phyloP scores from a whole-genome alignment of 164 flowering plant species.

The Hamamelis virginiana region DNA sequence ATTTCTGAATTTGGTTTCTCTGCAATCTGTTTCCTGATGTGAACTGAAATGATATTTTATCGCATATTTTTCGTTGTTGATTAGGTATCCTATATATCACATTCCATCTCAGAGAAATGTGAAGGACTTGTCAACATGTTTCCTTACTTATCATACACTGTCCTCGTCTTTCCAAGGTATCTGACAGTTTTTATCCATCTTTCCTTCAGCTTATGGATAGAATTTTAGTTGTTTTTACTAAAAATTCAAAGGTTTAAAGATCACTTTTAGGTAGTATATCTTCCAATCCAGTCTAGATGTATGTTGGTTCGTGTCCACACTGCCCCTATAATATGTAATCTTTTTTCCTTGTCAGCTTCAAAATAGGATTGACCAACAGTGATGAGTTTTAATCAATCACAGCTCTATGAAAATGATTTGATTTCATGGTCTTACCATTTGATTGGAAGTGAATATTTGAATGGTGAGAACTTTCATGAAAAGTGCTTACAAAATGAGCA shows the following conservation, averaged over 20 bases:
- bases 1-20: background rate
- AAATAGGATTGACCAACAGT: no score
- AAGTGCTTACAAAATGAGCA: no score
- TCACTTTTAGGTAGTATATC: background rate
- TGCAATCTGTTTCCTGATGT: background rate
- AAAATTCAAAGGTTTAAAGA: background rate
- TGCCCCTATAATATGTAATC: no score
- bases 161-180: slow-evolving; percentile 68
- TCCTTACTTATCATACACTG: slow-evolving; percentile 66
- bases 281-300: background rate
- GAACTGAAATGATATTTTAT: background rate
- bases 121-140: slow-evolving; percentile 55
- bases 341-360: no score
- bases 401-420: no score
- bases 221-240: no score
- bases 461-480: no score
- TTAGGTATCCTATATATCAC: slow-evolving; percentile 72
- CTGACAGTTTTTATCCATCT: background rate
- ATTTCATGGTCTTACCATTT: no score
- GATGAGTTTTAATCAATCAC: no score
- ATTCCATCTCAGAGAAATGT: slow-evolving; percentile 41
- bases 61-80: background rate
- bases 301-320: no score
- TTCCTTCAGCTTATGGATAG: background rate
- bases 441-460: no score